Base-by-base conservation (phyloP, 1,284 basidiomycete genomes). In the Erythrobasidium hasegawianum region DNA sequence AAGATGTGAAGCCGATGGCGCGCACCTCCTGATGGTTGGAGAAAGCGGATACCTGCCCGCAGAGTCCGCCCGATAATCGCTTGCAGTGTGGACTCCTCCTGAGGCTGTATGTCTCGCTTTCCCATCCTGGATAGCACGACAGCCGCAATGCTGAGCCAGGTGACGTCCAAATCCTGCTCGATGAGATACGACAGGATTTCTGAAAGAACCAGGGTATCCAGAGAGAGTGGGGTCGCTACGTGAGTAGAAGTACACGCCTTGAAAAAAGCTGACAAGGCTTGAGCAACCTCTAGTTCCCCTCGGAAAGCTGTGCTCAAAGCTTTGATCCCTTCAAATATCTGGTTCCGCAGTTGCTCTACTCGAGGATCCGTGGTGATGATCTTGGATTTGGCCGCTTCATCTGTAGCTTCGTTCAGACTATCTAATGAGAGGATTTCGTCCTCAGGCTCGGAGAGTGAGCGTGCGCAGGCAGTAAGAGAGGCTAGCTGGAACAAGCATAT, bases 361-460 rank as follows among this genome's bases (percentile, higher is more conserved):
- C 68, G 56, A 1, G 52, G 27, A 59, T 73, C 71, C 24, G 38
- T n/a, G 52, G 18, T 56, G 26, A 64, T 54, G 26, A 52, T 7
- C n/a, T 61, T 52, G 1, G 65, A 33, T 14, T 71, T 66, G 10
- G 56, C 64, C 1, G 52, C 61, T 45, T 64, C 64, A 9, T 40
- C 18, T 11, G 69, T 67, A 13, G 71, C 70, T 29, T 73, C 73
- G 13, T 71, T 56, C 33, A 69, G 67, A 1, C 67, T 53, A 45
- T 75, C 74, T 14, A 76, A 69, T 47, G 72, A 71, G 43, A 74
- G 56, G 1, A 75, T 60, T 22, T 73, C 74, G 18, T 67, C 70
- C 24, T 76, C 74, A 1, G 75, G 75, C 14, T 73, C 70, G 4
- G 72, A 68, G 11, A 76, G 69, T 1, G 74, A 74, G 18, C 71